Base-by-base conservation (phyloP, 768 basidiomycete genomes). In the Cytidiella melzeri region DNA sequence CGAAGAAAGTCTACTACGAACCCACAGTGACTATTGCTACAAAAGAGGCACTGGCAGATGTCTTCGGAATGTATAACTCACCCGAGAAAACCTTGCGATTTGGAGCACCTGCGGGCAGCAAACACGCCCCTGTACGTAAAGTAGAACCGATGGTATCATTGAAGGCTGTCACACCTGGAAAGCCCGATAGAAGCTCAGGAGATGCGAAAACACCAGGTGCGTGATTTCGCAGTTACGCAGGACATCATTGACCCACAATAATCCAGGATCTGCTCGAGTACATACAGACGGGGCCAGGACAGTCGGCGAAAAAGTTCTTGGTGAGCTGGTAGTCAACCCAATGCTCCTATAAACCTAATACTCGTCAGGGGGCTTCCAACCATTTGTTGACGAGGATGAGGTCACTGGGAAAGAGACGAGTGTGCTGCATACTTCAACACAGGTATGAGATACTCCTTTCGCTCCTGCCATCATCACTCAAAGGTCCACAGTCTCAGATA, bases 1-100 rank as follows among this genome's bases (percentile, higher is more conserved):
- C 40, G 45, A 70, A 69, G 23, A 69, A 34, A 15, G 67, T 65
- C 24, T 74, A 66, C 13, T 73, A 70, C 13, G 89, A 92, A 63
- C 87, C 89, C 3, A 92, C 90, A 0, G 84, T 98, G 5, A 99
- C 96, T 1, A 92, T 98, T 58, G 96, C 96, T 64, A 99, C 96
- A 24, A 94, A 92, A 64, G 90, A 92, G 55, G 96, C 96, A 3
- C 74, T 96, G 27, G 87, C 81, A 11, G 92, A 97, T 61, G 92
- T 98, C 37, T 92, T 94, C 68, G 87, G 84, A 45, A 92, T 98
- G 86, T 98, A 93, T 64, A 95, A 96, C 64, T 90, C 87, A 7
- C 88, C 88, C 2, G 87, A 89, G 53, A 88, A 83, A 67, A 84
- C 84, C 0, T 73, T 74, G 40, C 79, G 76, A 44, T 65, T 74